A percentile compares a stretch with the other conserved stretches of the same genome.
phyloP scores from a whole-genome alignment of 2,329 filamentous ascomycete genomes.

The Claviceps monticola region DNA sequence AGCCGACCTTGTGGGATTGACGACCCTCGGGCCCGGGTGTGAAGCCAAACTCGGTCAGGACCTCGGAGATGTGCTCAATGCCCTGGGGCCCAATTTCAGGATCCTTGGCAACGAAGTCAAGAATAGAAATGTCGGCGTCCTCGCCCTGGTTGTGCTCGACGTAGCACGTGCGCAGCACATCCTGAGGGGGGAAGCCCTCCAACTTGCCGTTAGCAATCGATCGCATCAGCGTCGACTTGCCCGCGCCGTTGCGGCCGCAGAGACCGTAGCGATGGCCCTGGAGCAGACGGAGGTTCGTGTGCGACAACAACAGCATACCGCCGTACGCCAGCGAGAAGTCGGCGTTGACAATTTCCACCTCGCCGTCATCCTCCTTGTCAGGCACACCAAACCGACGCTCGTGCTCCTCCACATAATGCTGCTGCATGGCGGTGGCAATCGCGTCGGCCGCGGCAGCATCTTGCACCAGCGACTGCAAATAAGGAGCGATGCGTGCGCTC shows the following conservation, averaged over 20 bases:
- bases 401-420: slow-evolving; percentile 71
- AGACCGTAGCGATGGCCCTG: slow-evolving; percentile 97
- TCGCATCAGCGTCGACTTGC: slow-evolving; percentile 98
- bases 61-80: slow-evolving; percentile 64
- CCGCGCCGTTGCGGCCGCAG: slow-evolving; percentile 90
- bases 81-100: slow-evolving; percentile 71
- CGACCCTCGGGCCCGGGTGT: slow-evolving; percentile 77
- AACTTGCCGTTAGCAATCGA: slow-evolving; percentile 92
- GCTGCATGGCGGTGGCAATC: slow-evolving; percentile 60
- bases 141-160: slow-evolving; percentile 99
- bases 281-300: slow-evolving; percentile 85
- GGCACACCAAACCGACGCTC: slow-evolving; percentile 75
- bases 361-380: slow-evolving; percentile 77
- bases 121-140: slow-evolving; percentile 88
- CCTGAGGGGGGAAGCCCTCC: slow-evolving; percentile 88
- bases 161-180: slow-evolving; percentile 89
- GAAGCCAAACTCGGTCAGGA: slow-evolving; percentile 87
- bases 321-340: slow-evolving; percentile 96
- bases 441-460: slow-evolving; percentile 43
- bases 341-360: slow-evolving; percentile 93
- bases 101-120: slow-evolving; percentile 85
- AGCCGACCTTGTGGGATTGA: slow-evolving; percentile 82
- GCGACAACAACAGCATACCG: slow-evolving; percentile 90
- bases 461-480: slow-evolving; percentile 58
- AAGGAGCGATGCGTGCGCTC: slow-evolving; percentile 52